A percentile compares a stretch with the other conserved stretches of the same genome.
phyloP scores from a whole-genome alignment of 1,284 basidiomycete species.

The Anthracocystis walkeri region DNA sequence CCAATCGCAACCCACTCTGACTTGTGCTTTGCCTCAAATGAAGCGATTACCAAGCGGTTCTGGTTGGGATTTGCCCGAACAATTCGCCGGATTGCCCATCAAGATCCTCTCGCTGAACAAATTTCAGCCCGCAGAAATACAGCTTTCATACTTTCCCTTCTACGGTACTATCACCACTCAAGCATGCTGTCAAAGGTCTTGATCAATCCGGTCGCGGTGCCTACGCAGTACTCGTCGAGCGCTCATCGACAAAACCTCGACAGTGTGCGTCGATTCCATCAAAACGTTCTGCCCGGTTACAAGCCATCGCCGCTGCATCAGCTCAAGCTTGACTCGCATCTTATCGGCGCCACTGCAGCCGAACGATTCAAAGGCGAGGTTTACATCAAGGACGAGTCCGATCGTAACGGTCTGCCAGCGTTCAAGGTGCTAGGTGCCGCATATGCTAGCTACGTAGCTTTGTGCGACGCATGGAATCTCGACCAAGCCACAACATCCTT shows the following conservation, averaged over 20 bases:
- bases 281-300: background rate
- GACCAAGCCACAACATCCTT: background rate
- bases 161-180: too few species aligned
- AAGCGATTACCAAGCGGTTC: too few species aligned
- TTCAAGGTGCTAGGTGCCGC: conserved; percentile 10
- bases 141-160: too few species aligned
- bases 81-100: too few species aligned
- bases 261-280: background rate
- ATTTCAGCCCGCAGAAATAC: too few species aligned
- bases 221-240: background rate
- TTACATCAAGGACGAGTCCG: conserved; percentile 7
- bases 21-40: too few species aligned
- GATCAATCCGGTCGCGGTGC: background rate
- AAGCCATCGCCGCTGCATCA: background rate
- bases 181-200: too few species aligned
- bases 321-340: background rate
- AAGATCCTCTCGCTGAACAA: too few species aligned
- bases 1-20: too few species aligned
- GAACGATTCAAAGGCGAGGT: conserved; percentile 3
- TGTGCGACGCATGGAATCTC: background rate
- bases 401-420: conserved; percentile 6
- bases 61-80: too few species aligned
- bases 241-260: background rate
- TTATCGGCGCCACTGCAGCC: background rate
- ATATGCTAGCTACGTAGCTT: conserved; percentile 3